Conservation (phyloP, 1,139 yeast species). For the Casaregolazyma lundiana region DNA sequence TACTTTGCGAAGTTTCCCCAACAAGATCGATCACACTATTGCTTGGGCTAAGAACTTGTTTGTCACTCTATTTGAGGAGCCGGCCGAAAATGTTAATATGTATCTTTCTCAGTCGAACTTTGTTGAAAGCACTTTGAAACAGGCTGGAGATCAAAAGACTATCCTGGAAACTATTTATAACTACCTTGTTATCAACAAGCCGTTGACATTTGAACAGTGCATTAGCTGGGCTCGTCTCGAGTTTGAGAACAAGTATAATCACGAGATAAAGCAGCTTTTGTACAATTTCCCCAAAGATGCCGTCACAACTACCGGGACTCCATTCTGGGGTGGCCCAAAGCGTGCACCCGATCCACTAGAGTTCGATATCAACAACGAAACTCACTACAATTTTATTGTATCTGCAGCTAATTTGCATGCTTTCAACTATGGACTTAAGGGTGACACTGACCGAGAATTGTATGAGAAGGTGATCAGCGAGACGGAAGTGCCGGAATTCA, state of each 20-base stretch:
- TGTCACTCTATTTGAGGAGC: constrained; percentile 87
- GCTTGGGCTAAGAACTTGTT: constrained; percentile 98
- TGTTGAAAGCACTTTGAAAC: constrained; percentile 85
- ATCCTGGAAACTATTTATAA: constrained; percentile 72
- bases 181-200: constrained; percentile 69
- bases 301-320: constrained; percentile 81
- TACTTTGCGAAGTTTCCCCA: constrained; percentile 95
- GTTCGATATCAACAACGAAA: constrained; percentile 69
- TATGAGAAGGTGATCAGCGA: constrained; percentile 48
- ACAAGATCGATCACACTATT: constrained; percentile 95
- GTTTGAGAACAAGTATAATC: constrained; percentile 76
- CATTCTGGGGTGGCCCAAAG: constrained; percentile 98
- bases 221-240: constrained; percentile 90
- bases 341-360: constrained; percentile 85
- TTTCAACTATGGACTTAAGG: constrained; percentile 73
- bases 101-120: constrained; percentile 89
- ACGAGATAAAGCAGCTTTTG: constrained; percentile 83
- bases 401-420: constrained; percentile 94
- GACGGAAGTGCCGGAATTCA: constrained; percentile 59
- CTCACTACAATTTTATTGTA: constrained; percentile 76
- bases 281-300: constrained; percentile 95
- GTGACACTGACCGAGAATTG: constrained; percentile 40
- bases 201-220: constrained; percentile 88
- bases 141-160: constrained; percentile 85
- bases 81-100: constrained; percentile 88